A percentile compares a stretch with the other conserved stretches of the same genome.
These are phyloP conservation scores for Backusella morwellensis DNA, from an alignment of 192 early-diverging fungal genomes.

Conservation along the genomic window DNA sequence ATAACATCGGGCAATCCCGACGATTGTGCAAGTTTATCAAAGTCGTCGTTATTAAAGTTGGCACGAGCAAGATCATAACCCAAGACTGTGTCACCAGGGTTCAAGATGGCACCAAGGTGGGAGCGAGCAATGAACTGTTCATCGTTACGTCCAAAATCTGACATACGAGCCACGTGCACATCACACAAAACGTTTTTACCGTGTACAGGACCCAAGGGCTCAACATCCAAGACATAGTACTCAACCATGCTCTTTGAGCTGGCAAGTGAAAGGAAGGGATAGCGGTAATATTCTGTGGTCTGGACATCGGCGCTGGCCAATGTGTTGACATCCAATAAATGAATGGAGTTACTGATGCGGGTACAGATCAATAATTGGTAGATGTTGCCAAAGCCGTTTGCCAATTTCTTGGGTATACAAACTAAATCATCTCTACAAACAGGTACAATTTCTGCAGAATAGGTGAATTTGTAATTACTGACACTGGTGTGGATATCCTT, in stretches of 20 bases:
- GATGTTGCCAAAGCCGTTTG: conserved; percentile 82
- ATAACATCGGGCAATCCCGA: conserved; percentile 83
- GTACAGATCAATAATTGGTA: conserved; percentile 78
- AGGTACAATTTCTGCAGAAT: conserved; percentile 93
- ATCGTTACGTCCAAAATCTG: conserved; percentile 84
- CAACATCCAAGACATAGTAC: conserved; percentile 95
- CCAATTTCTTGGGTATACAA: conserved; percentile 81
- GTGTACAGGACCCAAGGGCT: conserved; percentile 70
- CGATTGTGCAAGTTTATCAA: conserved; percentile 53
- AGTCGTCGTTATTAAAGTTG: conserved; percentile 91
- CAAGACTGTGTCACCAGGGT: conserved; percentile 87
- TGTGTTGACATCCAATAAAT: conserved; percentile 86
- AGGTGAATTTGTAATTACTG: conserved; percentile 95
- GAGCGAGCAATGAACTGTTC: conserved; percentile 83
- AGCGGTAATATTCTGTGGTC: conserved; percentile 79
- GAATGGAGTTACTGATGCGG: conserved; percentile 85
- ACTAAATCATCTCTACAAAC: conserved; percentile 97
- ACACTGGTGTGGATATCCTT: conserved; percentile 90
- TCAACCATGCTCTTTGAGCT: conserved; percentile 82
- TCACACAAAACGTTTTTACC: conserved; percentile 86
- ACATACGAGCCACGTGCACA: conserved; percentile 76
- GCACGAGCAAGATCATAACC: conserved; percentile 87
- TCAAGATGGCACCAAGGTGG: conserved; percentile 89
- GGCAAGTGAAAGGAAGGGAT: conserved; percentile 73
- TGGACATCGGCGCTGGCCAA: conserved; percentile 74